These are phyloP conservation scores for Trypethelium eluteriae DNA, from an alignment of 495 filamentous ascomycete genomes.

Conservation along the genomic window DNA sequence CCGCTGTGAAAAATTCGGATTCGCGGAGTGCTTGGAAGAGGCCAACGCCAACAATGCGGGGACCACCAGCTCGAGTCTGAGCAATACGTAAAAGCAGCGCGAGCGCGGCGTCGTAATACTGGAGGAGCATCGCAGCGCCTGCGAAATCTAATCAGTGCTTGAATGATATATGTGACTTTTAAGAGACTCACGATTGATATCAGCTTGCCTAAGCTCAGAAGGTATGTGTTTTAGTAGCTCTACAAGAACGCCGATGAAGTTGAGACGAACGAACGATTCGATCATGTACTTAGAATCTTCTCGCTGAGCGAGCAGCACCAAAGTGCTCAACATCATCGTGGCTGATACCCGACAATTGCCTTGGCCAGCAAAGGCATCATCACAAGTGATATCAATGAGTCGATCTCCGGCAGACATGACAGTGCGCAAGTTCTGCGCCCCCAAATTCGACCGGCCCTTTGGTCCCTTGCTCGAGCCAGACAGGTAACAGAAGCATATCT, in stretches of 20 bases:
- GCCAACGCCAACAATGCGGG: conserved; percentile 72
- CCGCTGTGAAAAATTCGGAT: conserved; percentile 75
- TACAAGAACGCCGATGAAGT: conserved; percentile 82
- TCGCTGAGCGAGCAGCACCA: conserved; percentile 55
- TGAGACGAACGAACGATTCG: conserved; percentile 70
- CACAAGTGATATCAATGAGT: conserved; percentile 77
- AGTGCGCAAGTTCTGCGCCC: conserved; percentile 60
- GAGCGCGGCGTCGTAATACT: conserved; percentile 67
- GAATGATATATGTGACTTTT: not conserved
- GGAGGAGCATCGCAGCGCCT: conserved; percentile 29
- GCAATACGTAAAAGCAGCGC: conserved; percentile 77
- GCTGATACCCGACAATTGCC: conserved; percentile 73
- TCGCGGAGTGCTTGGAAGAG: conserved; percentile 76
- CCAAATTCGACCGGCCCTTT: conserved; percentile 38
- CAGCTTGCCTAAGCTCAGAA: conserved; percentile 50
- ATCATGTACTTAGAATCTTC: conserved; percentile 62
- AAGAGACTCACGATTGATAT: conserved; percentile 43
- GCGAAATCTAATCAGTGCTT: conserved; percentile 12
- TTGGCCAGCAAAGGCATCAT: conserved; percentile 84
- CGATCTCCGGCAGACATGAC: conserved; percentile 69
- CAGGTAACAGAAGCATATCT: conserved; percentile 78
- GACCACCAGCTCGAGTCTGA: conserved; percentile 70
- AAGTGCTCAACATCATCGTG: conserved; percentile 63
- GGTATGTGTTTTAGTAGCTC: conserved; percentile 70
- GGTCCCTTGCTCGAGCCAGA: conserved; percentile 56